Base-by-base conservation (phyloP, 192 early-diverging fungal genomes). In the Coemansia sp. region DNA sequence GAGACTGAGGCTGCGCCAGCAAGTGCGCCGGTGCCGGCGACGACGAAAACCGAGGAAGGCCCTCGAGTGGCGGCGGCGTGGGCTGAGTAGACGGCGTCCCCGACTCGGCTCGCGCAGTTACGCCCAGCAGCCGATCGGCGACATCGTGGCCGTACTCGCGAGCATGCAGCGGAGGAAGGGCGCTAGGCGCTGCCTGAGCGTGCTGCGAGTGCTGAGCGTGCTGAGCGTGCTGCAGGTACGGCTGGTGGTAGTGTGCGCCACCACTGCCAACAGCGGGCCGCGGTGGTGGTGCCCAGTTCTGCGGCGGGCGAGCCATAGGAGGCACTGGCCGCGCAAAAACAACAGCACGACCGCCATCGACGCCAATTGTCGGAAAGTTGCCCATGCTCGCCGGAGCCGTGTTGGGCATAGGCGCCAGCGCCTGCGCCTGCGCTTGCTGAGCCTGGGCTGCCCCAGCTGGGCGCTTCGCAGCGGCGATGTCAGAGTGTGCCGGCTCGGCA, bases 51-150 rank as follows among this genome's bases (percentile, higher is more conserved):
- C 73, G 64, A 7, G 73, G 78, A n/a, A 81, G 70, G 1, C 78
- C 78, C 31, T 73, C 73, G 17, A 81, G 74, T 11, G 78, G 78
- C 31, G 78, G 74, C 63, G 78, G 78, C 37, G 78, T 81, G 23
- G 78, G 73, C 67, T 81, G 78, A 6, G 74, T 67, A 25, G 73
- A 63, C 45, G 69, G 53, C 0, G 78, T 73, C 48, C 69, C 74
- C 0, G 72, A 74, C 15, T 70, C 72, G n/a, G 36, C 77, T 4
- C 72, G 77, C 2, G 3, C 62, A 8, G 48, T 23, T 15, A 25
- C 36, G 9, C 67, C 58, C 7, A 44, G 21, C 12, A 60, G n/a
- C 14, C 32, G 39, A 21, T 51, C 50, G 14, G 25, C 11, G 6
- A 10, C 1, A 32, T 57, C 51, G 21, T 34, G 10, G 37, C 23